These are phyloP conservation scores for Penicillium decumbens DNA, from an alignment of 2,329 filamentous ascomycete species.

Conservation along the genomic window DNA sequence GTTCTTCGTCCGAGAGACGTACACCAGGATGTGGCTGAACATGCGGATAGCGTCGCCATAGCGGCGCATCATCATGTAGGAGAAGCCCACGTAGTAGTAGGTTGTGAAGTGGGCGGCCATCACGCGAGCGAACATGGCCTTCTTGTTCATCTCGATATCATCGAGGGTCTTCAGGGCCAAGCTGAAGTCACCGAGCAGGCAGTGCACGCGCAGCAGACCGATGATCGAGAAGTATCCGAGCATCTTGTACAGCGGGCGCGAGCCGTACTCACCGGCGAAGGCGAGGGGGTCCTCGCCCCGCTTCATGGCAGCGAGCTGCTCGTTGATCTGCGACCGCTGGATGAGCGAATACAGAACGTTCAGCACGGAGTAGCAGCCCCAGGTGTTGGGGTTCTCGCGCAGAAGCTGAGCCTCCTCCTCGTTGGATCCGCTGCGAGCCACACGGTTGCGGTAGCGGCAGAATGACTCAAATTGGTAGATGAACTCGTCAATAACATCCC, in stretches of 20 bases:
- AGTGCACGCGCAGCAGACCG: constrained; percentile 91
- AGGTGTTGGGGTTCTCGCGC: constrained; percentile 95
- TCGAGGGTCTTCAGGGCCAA: constrained; percentile 97
- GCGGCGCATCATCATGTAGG: constrained; percentile 99
- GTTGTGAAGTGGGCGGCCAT: constrained; percentile 99
- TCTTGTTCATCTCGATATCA: constrained; percentile 99
- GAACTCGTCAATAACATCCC: constrained; percentile 99
- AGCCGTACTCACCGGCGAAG: constrained; percentile 92
- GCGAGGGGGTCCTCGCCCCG: constrained; percentile 81
- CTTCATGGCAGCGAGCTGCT: constrained; percentile 93
- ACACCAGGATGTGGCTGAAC: constrained; percentile 99
- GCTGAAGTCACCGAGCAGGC: constrained; percentile 93
- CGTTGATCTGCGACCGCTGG: constrained; percentile 94
- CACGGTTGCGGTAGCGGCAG: constrained; percentile 89
- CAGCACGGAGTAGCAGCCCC: constrained; percentile 98
- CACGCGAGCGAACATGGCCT: constrained; percentile 98
- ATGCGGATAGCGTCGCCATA: constrained; percentile 99
- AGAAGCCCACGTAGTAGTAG: constrained; percentile 99
- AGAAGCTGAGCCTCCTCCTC: constrained; percentile 89
- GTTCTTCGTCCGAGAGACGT: constrained; percentile 98
- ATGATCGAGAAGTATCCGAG: constrained; percentile 99
- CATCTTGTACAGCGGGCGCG: constrained; percentile 93
- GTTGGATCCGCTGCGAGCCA: constrained; percentile 74
- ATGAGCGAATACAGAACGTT: constrained; percentile 99
- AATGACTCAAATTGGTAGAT: constrained; percentile 99